Evolutionary conservation across 176 grass and related monocot genomes (phyloP).

Genomic region (Oryza officinalis): DNA sequence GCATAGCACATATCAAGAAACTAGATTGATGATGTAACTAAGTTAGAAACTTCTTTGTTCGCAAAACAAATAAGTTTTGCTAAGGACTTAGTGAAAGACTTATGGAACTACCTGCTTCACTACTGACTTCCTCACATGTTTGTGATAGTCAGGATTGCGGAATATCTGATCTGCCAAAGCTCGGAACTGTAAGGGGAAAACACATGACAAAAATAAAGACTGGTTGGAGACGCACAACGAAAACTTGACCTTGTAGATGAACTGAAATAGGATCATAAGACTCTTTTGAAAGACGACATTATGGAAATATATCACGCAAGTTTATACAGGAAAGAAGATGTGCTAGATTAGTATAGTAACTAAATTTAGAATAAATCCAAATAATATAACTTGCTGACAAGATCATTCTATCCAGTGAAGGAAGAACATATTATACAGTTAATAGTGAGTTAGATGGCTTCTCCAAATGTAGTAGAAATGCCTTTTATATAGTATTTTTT

Average conservation of each 20-base stretch:
- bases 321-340: background rate
- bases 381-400: background rate
- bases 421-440: background rate
- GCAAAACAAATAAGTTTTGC: background rate
- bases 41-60: background rate
- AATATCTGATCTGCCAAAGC: conserved; percentile 98
- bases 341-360: background rate
- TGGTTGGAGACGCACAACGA: background rate
- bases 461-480: background rate
- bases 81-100: background rate
- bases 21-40: background rate
- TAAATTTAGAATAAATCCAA: conserved; percentile 17
- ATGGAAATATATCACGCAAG: background rate
- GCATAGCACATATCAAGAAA: conserved; percentile 13
- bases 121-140: conserved; percentile 74
- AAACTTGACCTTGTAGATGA: background rate
- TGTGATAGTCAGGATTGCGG: conserved; percentile 93
- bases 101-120: conserved; percentile 66
- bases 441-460: background rate
- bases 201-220: background rate
- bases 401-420: background rate
- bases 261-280: background rate
- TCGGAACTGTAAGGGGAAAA: conserved; percentile 70
- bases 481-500: conserved; percentile 11
- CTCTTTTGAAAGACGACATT: background rate